These are phyloP conservation scores for Microthlaspi erraticum DNA, from an alignment of 345 rosid species.

Conservation along the genomic window DNA sequence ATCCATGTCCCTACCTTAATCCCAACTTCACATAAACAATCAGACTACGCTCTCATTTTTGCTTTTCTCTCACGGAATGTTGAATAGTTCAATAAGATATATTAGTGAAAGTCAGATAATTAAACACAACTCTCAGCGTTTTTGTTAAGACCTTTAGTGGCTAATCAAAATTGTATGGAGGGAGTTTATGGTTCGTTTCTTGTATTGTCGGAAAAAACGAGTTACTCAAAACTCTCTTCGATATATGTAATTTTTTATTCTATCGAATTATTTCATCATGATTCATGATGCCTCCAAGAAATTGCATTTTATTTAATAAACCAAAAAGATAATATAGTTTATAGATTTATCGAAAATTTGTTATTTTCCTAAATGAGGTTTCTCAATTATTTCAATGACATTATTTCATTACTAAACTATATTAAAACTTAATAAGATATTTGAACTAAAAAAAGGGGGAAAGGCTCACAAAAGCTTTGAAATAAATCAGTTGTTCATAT, in stretches of 20 bases:
- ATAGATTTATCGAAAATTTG: conserved; percentile 26
- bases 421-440: conserved; percentile 31
- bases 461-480: conserved; percentile 21
- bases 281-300: conserved; percentile 28
- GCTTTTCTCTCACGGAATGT: conserved; percentile 6
- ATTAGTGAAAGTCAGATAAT: conserved; percentile 1
- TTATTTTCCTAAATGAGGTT: conserved; percentile 35
- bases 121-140: not conserved
- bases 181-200: not conserved
- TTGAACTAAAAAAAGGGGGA: conserved; percentile 27
- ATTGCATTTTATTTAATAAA: conserved; percentile 3
- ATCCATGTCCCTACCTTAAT: conserved; percentile 41
- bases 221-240: conserved; percentile 30
- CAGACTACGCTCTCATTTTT: conserved; percentile 17
- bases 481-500: conserved; percentile 8
- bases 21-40: conserved; percentile 15
- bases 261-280: not conserved
- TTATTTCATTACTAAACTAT: conserved; percentile 29
- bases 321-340: conserved; percentile 35
- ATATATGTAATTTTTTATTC: not conserved
- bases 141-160: not conserved
- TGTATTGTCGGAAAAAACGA: not conserved
- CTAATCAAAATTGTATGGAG: not conserved
- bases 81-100: not conserved
- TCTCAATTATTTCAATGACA: conserved; percentile 41